phyloP scores from a whole-genome alignment of 192 early-diverging fungal species.

The Gamsiella multidivaricata region DNA sequence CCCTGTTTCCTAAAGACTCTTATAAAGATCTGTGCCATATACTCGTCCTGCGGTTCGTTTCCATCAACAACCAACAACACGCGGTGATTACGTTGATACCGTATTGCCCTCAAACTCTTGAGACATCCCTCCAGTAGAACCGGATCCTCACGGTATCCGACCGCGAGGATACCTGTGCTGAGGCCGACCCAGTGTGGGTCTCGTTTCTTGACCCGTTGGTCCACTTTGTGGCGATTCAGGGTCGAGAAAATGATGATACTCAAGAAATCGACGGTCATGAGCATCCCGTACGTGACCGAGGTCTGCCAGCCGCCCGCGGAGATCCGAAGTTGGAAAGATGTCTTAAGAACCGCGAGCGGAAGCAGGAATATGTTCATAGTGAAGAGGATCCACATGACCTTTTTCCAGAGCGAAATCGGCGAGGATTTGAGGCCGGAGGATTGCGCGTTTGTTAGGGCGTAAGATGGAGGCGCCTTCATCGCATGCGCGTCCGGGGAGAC shows the following conservation, averaged over 20 bases:
- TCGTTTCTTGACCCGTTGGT: slow-evolving; percentile 33
- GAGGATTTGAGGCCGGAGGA: slow-evolving; percentile 38
- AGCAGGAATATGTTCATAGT: slow-evolving; percentile 38
- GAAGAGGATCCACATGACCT: slow-evolving; percentile 29
- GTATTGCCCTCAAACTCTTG: slow-evolving; percentile 43
- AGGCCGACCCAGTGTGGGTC: slow-evolving; percentile 41
- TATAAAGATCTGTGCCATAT: slow-evolving; percentile 47
- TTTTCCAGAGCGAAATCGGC: slow-evolving; percentile 42
- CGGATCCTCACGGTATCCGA: slow-evolving; percentile 49
- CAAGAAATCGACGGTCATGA: slow-evolving; percentile 47
- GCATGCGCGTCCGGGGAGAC: not conserved
- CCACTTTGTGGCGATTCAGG: slow-evolving; percentile 31
- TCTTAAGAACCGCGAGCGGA: slow-evolving; percentile 34
- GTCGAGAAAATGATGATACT: slow-evolving; percentile 38
- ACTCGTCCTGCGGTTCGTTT: slow-evolving; percentile 49
- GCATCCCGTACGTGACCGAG: slow-evolving; percentile 48
- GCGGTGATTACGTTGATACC: slow-evolving; percentile 48
- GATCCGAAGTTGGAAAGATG: slow-evolving; percentile 43
- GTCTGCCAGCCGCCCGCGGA: slow-evolving; percentile 51
- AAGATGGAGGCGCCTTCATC: slow-evolving; percentile 7
- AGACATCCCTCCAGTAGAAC: slow-evolving; percentile 40
- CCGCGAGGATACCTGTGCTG: slow-evolving; percentile 44
- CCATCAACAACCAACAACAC: slow-evolving; percentile 38
- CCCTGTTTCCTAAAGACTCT: slow-evolving; percentile 38
- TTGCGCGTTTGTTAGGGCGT: not conserved